phyloP scores from a whole-genome alignment of 768 basidiomycete genomes.

The Collybia sordida region DNA sequence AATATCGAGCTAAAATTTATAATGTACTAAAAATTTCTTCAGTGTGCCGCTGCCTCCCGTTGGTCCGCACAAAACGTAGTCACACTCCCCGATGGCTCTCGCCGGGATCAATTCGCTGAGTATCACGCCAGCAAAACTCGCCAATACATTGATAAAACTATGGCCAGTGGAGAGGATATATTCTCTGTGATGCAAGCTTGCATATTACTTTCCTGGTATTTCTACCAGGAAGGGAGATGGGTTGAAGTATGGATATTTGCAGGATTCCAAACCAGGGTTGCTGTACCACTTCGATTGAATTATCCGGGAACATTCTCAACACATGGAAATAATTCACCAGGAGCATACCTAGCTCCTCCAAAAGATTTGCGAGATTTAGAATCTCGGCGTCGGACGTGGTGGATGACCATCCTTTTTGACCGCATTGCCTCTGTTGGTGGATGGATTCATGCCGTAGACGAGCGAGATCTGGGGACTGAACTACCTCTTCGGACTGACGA shows the following conservation, averaged over 20 bases:
- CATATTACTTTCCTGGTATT: constrained; percentile 85
- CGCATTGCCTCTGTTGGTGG: constrained; percentile 80
- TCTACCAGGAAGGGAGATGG: constrained; percentile 88
- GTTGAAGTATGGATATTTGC: constrained; percentile 93
- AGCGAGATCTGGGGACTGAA: constrained; percentile 83
- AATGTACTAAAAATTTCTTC: constrained; percentile 7
- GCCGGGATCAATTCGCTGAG: constrained; percentile 84
- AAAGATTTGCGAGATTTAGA: constrained; percentile 76
- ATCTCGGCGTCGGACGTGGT: constrained; percentile 81
- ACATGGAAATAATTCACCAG: constrained; percentile 65
- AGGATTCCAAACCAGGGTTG: constrained; percentile 79
- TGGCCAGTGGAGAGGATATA: constrained; percentile 87
- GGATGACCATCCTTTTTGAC: constrained; percentile 89
- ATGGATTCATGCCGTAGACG: constrained; percentile 85
- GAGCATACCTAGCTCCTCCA: constrained; percentile 79
- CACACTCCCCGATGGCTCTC: constrained; percentile 69
- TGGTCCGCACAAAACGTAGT: constrained; percentile 75
- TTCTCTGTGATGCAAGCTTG: constrained; percentile 88
- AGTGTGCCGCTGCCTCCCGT: constrained; percentile 84
- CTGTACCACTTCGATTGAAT: constrained; percentile 79
- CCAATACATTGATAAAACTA: constrained; percentile 83
- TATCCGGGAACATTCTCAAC: constrained; percentile 82
- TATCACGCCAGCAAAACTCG: constrained; percentile 87
- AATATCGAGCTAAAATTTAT: background rate
- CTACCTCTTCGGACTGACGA: constrained; percentile 73